Percentiles rank a stretch among this genome's conserved stretches.
Evolutionary conservation across 192 early-diverging fungal genomes (phyloP).

Genomic region (Glomus cerebriforme): DNA sequence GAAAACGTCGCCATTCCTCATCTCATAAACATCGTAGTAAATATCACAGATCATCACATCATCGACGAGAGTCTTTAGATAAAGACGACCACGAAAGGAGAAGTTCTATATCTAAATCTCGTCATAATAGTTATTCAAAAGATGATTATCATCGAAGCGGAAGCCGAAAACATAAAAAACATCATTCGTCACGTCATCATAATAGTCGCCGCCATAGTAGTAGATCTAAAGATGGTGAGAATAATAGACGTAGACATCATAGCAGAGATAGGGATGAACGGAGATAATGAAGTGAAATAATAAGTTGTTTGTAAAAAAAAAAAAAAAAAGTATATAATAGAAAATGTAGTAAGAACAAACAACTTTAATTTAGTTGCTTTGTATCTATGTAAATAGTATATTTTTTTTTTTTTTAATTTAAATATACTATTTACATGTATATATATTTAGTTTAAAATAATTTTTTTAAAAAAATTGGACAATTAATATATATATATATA

Average conservation of each 20-base stretch:
- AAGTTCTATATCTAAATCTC: background rate
- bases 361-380: background rate
- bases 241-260: background rate
- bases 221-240: slow-evolving; percentile 10
- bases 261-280: background rate
- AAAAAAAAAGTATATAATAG: background rate
- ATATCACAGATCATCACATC: slow-evolving; percentile 15
- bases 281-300: background rate
- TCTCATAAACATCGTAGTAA: slow-evolving; percentile 8
- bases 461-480: no score
- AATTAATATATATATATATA: no score
- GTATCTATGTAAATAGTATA: no score
- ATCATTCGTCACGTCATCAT: slow-evolving; percentile 15
- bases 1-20: slow-evolving; percentile 19
- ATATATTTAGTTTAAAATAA: background rate
- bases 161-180: slow-evolving; percentile 15
- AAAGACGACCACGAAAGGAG: slow-evolving; percentile 12
- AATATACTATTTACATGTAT: no score
- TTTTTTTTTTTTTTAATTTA: no score
- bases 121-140: slow-evolving; percentile 5
- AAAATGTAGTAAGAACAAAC: background rate
- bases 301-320: background rate
- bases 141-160: slow-evolving; percentile 11
- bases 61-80: slow-evolving; percentile 18
- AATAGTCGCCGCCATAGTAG: background rate